Percentiles rank a stretch among this genome's conserved stretches.
phyloP scores from a whole-genome alignment of 331 rosid species.

The Quercus phellos region DNA sequence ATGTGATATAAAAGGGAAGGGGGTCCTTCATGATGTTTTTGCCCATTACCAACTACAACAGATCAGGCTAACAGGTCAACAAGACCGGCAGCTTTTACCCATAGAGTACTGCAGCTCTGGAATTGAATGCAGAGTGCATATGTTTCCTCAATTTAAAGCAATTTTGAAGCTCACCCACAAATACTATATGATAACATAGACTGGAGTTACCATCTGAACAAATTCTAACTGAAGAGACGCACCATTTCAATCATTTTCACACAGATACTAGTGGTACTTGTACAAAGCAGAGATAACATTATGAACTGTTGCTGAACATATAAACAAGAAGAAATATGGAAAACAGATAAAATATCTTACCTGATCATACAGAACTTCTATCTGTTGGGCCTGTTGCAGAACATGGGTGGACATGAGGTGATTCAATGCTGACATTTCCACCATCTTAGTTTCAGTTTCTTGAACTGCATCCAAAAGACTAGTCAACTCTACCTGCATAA shows the following conservation, averaged over 20 bases:
- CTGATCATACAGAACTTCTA: conserved; percentile 84
- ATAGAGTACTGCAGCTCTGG: too few species aligned
- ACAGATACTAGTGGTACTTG: neutral
- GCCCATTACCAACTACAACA: too few species aligned
- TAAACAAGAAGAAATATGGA: neutral
- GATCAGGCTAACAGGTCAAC: too few species aligned
- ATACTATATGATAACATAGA: neutral
- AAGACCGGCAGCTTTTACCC: too few species aligned
- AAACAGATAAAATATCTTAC: conserved; percentile 23
- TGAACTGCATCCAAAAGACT: conserved; percentile 78
- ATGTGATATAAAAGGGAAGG: neutral
- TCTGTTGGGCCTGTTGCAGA: conserved; percentile 91
- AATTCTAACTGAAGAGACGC: neutral
- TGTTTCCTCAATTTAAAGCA: too few species aligned
- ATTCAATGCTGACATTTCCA: conserved; percentile 94
- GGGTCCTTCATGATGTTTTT: neutral
- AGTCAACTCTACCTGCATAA: conserved; percentile 71
- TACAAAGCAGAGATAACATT: neutral
- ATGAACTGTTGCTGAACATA: too few species aligned
- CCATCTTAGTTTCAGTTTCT: conserved; percentile 96
- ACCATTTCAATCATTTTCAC: neutral
- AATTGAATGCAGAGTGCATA: too few species aligned
- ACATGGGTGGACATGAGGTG: conserved; percentile 96
- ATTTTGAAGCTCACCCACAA: neutral
- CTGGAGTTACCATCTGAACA: neutral